phyloP scores from a whole-genome alignment of 116 monocot genomes.

The Iris pallida region DNA sequence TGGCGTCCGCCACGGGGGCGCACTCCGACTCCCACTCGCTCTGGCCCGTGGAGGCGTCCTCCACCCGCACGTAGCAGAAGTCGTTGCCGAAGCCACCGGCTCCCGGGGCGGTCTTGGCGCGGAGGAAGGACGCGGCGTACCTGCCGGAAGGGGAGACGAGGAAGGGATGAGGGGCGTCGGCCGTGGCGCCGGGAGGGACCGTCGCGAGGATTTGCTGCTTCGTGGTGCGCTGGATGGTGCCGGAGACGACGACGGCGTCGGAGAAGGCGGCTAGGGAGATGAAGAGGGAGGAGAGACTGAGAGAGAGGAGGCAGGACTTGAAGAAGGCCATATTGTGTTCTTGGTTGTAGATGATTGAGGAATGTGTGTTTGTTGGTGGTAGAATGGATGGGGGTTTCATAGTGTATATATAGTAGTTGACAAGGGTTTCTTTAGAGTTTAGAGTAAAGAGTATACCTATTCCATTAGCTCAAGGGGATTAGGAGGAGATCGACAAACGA shows the following conservation, averaged over 20 bases:
- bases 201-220: conserved; percentile 33
- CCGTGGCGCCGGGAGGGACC: conserved; percentile 17
- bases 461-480: not conserved
- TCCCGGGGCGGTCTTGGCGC: conserved; percentile 5
- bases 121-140: conserved; percentile 26
- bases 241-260: conserved; percentile 6
- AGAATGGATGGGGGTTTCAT: not conserved
- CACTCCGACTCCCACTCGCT: conserved; percentile 37
- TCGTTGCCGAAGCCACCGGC: conserved; percentile 32
- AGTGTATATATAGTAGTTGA: no score
- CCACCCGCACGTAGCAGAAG: conserved; percentile 40
- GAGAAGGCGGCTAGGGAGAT: not conserved
- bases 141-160: conserved; percentile 32
- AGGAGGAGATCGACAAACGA: not conserved
- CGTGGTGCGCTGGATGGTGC: conserved; percentile 17
- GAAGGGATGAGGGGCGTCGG: conserved; percentile 12
- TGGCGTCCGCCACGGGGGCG: conserved; percentile 16
- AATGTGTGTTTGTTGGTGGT: not conserved
- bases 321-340: not conserved
- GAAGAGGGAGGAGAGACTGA: conserved; percentile 4
- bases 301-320: conserved; percentile 7
- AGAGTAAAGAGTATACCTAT: no score
- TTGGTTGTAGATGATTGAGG: not conserved
- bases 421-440: no score
- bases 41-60: conserved; percentile 8